These are phyloP conservation scores for Rhododendron simsii DNA, from an alignment of 148 eudicot genomes.

Conservation along the genomic window DNA sequence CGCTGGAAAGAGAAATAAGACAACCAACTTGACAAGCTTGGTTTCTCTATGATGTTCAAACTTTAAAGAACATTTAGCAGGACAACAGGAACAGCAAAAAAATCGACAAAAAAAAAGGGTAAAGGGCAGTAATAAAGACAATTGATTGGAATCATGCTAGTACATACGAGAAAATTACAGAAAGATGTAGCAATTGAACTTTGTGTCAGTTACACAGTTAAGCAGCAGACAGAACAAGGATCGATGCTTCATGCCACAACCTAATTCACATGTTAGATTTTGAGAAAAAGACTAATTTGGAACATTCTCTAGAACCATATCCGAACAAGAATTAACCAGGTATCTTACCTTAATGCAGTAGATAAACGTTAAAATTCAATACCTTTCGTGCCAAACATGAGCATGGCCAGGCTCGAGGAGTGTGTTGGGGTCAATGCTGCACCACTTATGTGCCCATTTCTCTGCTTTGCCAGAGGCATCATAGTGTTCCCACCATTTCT, in stretches of 20 bases:
- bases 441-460: slow-evolving; percentile 93
- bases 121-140: background rate
- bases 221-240: background rate
- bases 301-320: background rate
- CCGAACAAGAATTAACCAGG: background rate
- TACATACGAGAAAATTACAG: background rate
- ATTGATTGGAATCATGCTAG: background rate
- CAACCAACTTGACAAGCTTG: too few species aligned
- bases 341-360: background rate
- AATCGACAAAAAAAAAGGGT: background rate
- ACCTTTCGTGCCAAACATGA: slow-evolving; percentile 97
- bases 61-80: background rate
- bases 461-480: slow-evolving; percentile 78
- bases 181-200: background rate
- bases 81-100: background rate
- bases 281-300: background rate
- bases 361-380: background rate
- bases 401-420: slow-evolving; percentile 83
- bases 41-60: background rate
- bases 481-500: slow-evolving; percentile 78
- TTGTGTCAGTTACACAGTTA: background rate
- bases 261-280: background rate
- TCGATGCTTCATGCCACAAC: background rate
- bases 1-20: background rate
- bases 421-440: slow-evolving; percentile 78